Percentiles rank a stretch among this genome's conserved stretches.
phyloP scores from a whole-genome alignment of 768 basidiomycete species.

The Cystobasidium ongulense region DNA sequence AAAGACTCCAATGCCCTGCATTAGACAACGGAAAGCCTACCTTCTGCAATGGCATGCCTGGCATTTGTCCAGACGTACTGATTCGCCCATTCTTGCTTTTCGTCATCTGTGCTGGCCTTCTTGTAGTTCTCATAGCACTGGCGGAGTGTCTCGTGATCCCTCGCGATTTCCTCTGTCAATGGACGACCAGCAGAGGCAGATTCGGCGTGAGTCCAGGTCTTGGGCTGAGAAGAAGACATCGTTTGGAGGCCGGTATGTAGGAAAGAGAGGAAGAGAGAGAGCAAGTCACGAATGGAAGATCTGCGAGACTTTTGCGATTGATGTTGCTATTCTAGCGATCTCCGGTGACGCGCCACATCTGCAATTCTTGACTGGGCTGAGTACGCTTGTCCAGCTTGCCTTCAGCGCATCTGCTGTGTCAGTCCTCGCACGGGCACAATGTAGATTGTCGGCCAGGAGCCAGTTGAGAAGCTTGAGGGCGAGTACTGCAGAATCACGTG shows the following conservation, averaged over 20 bases:
- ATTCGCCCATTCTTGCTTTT: conserved; percentile 17
- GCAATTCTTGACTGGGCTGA: too few species aligned
- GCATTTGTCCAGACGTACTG: conserved; percentile 18
- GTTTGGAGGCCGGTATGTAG: background rate
- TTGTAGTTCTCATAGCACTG: conserved; percentile 27
- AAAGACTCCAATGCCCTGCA: background rate
- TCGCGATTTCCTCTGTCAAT: conserved; percentile 24
- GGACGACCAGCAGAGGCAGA: background rate
- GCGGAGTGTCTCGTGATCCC: conserved; percentile 18
- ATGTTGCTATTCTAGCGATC: too few species aligned
- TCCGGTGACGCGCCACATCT: too few species aligned
- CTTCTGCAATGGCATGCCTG: conserved; percentile 21
- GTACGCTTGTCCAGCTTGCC: too few species aligned
- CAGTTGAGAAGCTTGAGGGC: too few species aligned
- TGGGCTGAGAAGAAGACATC: background rate
- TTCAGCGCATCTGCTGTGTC: too few species aligned
- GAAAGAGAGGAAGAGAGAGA: background rate
- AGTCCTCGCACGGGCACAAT: too few species aligned
- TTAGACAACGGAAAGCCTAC: background rate
- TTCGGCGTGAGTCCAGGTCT: conserved; percentile 16
- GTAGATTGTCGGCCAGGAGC: too few species aligned
- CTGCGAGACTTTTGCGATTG: too few species aligned
- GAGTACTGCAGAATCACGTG: too few species aligned
- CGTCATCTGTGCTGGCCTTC: background rate
- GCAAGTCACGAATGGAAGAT: too few species aligned